Base-by-base conservation (phyloP, 805 yeast genomes). In the Pichia deserticola region DNA sequence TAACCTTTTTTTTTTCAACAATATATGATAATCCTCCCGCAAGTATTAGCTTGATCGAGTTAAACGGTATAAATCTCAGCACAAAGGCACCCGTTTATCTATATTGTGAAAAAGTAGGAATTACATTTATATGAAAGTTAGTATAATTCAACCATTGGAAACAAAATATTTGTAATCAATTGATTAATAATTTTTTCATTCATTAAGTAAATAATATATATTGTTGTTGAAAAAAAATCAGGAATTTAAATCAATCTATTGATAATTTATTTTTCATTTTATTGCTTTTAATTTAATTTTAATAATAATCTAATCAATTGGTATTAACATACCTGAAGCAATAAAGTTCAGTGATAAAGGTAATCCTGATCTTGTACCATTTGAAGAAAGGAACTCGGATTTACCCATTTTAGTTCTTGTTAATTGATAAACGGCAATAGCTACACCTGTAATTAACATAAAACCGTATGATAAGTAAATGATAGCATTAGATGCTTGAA, bases 291-390 rank as follows among this genome's bases (percentile, higher is more conserved):
- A 33, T 10, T 27, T 20, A 28, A 4, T 44, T 37, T 5, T 3
- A 37, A 9, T 34, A 9, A 12, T 34, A 8, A 5, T 34, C 3
- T 6, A 34, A 34, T 34, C n/a, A 13, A 63, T 66, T 12, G 27
- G 63, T 67, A 83, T 20, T 20, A 20, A 20, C 86, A 71, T 73
- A 78, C 95, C 95, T 57, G 95, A 82, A 45, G 97, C 97, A 48
- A 90, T 80, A 63, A 90, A 90, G 65, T 90, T 90, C 52, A 90
- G 72, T 2, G 96, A 86, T 57, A 90, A 70, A 1, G 96, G 96
- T 13, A 88, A 35, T 30, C 89, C 95, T 41, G 74, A 74, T 59
- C 86, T 90, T 1, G 96, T 81, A 11, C 93, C 84, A 67, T 89
- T 87, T 4, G 90, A 82, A 2, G 89, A 75, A 48, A 89, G 67